A percentile compares a stretch with the other conserved stretches of the same genome.
These are phyloP conservation scores for Triangularia verruculosa DNA, from an alignment of 2,329 filamentous ascomycete species.

Conservation along the genomic window DNA sequence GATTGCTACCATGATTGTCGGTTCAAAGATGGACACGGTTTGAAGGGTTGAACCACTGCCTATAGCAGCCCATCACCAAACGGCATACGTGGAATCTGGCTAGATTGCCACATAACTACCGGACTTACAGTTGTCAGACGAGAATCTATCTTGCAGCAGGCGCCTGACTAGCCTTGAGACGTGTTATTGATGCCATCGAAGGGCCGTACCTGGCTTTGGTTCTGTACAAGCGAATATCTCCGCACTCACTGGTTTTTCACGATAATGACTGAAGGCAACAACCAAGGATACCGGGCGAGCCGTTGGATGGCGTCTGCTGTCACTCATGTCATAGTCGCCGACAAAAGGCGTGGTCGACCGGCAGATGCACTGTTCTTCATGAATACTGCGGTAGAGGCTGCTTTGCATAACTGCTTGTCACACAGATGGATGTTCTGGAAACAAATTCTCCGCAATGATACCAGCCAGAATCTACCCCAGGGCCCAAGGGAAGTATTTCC, in stretches of 20 bases:
- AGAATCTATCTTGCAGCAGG: slow-evolving; percentile 10
- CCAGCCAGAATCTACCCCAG: slow-evolving; percentile 1
- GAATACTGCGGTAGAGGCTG: neutral
- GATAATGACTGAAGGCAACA: neutral
- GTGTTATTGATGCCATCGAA: neutral
- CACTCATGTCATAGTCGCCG: neutral
- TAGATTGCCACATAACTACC: slow-evolving; percentile 19
- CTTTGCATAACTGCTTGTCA: slow-evolving; percentile 11
- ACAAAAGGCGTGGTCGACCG: neutral
- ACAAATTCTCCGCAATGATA: slow-evolving; percentile 15
- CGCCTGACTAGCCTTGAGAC: slow-evolving; percentile 18
- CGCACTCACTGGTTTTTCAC: neutral
- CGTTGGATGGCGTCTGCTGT: neutral
- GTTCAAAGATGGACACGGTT: neutral
- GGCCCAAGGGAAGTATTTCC: slow-evolving; percentile 17
- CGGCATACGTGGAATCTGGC: slow-evolving; percentile 21
- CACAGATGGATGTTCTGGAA: slow-evolving; percentile 16
- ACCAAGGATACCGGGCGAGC: neutral
- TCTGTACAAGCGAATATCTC: neutral
- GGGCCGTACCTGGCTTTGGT: neutral
- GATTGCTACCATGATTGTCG: slow-evolving; percentile 5
- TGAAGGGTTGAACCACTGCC: neutral
- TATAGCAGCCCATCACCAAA: neutral
- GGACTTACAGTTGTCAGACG: neutral
- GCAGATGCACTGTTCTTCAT: neutral